Conservation (phyloP, 768 basidiomycete genomes). For the Boletus rufocinnamomeus region DNA sequence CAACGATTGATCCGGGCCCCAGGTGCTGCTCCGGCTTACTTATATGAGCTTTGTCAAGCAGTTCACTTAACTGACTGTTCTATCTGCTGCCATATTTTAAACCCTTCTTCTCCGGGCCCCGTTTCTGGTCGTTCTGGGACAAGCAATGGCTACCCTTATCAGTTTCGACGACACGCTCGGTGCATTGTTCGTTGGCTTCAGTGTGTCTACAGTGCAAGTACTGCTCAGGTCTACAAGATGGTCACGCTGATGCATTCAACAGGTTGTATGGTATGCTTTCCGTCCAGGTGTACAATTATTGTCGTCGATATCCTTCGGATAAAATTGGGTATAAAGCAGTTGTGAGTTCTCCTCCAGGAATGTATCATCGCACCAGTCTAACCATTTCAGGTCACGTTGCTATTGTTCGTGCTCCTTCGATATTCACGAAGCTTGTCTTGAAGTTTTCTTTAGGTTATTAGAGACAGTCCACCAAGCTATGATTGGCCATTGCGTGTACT, state of each 20-base stretch:
- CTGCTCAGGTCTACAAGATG: background rate
- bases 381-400: slow-evolving; percentile 30
- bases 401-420: slow-evolving; percentile 33
- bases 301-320: slow-evolving; percentile 56
- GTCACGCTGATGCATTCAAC: slow-evolving; percentile 30
- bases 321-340: slow-evolving; percentile 48
- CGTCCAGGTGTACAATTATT: slow-evolving; percentile 57
- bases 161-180: slow-evolving; percentile 55
- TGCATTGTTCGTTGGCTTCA: slow-evolving; percentile 60
- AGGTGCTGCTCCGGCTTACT: slow-evolving; percentile 8
- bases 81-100: background rate
- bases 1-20: background rate
- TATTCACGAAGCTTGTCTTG: background rate
- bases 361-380: background rate
- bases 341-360: slow-evolving; percentile 40
- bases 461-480: slow-evolving; percentile 52
- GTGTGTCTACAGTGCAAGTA: slow-evolving; percentile 43
- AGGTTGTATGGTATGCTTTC: slow-evolving; percentile 54
- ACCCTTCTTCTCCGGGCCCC: background rate
- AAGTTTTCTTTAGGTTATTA: slow-evolving; percentile 39
- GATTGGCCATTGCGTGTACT: slow-evolving; percentile 54
- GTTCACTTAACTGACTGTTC: background rate
- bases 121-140: slow-evolving; percentile 1
- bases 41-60: slow-evolving; percentile 12
- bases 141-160: slow-evolving; percentile 19